Evolutionary conservation across 225 moss, liverwort and hornwort species (phyloP), one percentile per base, ranked within the genome.

Genomic region (Marchantia polymorpha): DNA sequence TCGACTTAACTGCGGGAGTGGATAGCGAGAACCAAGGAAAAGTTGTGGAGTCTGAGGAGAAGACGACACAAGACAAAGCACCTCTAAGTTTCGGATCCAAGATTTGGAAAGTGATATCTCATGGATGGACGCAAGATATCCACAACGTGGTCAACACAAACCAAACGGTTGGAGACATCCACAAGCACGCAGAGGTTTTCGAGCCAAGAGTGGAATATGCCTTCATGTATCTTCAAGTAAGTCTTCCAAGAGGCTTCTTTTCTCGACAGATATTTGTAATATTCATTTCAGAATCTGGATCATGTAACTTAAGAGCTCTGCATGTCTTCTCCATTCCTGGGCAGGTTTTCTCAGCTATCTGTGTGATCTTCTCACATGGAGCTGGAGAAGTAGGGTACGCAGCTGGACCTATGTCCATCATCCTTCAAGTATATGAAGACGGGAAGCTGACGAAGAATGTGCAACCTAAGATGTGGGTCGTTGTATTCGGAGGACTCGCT

Each of bases 321-420:
- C 39, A 39, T 39, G 2, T 39, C 39, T 39, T 2, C 39, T 39
- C 39, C 39, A 39, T 39, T 39, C 39, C 5, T n/a, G n/a, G 39
- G 5, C 83, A 83, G 79, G 73, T 79, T 25, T 83, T 83, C 52
- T 83, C 83, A 10, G 83, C 76, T 27, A 71, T 80, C 14, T 80
- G 83, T 31, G 83, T 84, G 39, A 84, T 84, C 69, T 84, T 84
- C 30, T 79, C 83, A 0, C 83, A 84, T 77, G 83, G 83, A 12
- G 84, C 80, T 8, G 84, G 80, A 6, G 84, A 84, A 72, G 84
- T 84, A 8, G 80, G 80, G 5, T 84, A 80, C 30, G 69, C 69
- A 7, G 83, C 80, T 7, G 80, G 80, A 7, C 76, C 83, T 13
- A 4, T 84, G 52, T 68, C 83, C 0, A 59, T 80, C 1, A 84